Evolutionary conservation across 2,329 filamentous ascomycete genomes (phyloP).

Genomic region (Teratosphaeria epicoccoides): DNA sequence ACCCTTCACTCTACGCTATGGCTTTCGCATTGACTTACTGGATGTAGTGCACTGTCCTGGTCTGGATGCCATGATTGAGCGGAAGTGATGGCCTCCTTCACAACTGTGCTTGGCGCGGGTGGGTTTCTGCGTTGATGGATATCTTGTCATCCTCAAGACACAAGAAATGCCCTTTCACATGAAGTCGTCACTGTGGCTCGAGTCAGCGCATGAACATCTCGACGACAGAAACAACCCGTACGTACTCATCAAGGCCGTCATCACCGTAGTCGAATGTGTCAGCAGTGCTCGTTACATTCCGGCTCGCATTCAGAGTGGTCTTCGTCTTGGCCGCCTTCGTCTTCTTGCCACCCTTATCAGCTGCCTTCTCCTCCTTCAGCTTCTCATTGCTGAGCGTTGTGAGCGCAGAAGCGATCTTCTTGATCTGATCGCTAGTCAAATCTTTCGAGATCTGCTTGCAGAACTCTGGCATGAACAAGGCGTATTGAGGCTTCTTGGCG

Average conservation of each 20-base stretch:
- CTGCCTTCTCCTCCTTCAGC: constrained; percentile 94
- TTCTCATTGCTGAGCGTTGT: constrained; percentile 95
- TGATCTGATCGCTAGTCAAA: constrained; percentile 83
- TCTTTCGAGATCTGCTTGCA: constrained; percentile 78
- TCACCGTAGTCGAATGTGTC: constrained; percentile 75
- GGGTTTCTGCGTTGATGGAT: neutral
- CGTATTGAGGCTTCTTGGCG: constrained; percentile 81
- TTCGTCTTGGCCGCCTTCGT: constrained; percentile 94
- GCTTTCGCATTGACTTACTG: neutral
- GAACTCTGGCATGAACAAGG: constrained; percentile 84
- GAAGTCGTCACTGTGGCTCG: constrained; percentile 51
- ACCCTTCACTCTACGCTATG: neutral
- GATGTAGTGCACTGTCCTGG: neutral
- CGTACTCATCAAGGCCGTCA: constrained; percentile 72
- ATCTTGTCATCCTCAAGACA: neutral
- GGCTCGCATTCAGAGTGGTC: constrained; percentile 60
- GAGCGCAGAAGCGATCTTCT: constrained; percentile 80
- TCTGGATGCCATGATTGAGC: neutral
- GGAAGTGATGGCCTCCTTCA: neutral
- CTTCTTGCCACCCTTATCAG: constrained; percentile 94
- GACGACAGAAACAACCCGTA: constrained; percentile 19
- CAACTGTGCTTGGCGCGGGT: neutral
- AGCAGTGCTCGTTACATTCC: constrained; percentile 44
- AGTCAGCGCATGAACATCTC: neutral
- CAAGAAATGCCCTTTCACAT: constrained; percentile 44